phyloP scores from a whole-genome alignment of 371 early-diverging fungal species.

The Syncephalis plumigaleata region DNA sequence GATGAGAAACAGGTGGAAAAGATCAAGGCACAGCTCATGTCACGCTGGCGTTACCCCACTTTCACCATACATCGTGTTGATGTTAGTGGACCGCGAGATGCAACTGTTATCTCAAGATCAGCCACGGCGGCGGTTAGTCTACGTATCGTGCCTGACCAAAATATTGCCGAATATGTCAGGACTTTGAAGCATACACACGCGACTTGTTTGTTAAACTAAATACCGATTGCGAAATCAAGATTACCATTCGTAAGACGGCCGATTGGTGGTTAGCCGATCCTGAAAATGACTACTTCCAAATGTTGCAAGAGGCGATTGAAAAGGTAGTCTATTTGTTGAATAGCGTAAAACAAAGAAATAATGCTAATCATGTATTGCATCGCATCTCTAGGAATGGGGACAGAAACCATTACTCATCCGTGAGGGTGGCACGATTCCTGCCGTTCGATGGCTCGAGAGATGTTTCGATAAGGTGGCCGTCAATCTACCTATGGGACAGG shows the following conservation, averaged over 20 bases:
- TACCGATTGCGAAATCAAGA: slow-evolving; percentile 35
- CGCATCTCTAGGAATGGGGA: slow-evolving; percentile 29
- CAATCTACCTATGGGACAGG: slow-evolving; percentile 69
- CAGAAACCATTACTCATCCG: slow-evolving; percentile 40
- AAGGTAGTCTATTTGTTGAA: slow-evolving; percentile 7
- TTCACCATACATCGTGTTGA: slow-evolving; percentile 64
- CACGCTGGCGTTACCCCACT: slow-evolving; percentile 64
- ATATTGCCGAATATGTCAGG: slow-evolving; percentile 33
- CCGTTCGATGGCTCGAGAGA: slow-evolving; percentile 62
- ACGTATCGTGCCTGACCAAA: slow-evolving; percentile 69
- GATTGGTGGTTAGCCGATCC: slow-evolving; percentile 72
- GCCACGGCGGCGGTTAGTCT: slow-evolving; percentile 58
- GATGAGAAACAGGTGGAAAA: slow-evolving; percentile 9
- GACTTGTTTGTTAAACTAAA: slow-evolving; percentile 25
- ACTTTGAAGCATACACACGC: slow-evolving; percentile 32
- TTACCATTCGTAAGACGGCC: slow-evolving; percentile 36
- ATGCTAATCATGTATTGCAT: neutral
- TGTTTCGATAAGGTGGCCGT: slow-evolving; percentile 50
- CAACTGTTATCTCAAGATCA: slow-evolving; percentile 51
- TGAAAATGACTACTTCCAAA: slow-evolving; percentile 40
- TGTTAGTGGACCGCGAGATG: slow-evolving; percentile 42
- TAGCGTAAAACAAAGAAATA: neutral
- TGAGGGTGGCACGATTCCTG: slow-evolving; percentile 73
- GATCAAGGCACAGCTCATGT: slow-evolving; percentile 36
- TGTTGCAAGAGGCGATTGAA: slow-evolving; percentile 44